These are phyloP conservation scores for Parmelia sp. DNA, from an alignment of 495 filamentous ascomycete species.

Conservation along the genomic window DNA sequence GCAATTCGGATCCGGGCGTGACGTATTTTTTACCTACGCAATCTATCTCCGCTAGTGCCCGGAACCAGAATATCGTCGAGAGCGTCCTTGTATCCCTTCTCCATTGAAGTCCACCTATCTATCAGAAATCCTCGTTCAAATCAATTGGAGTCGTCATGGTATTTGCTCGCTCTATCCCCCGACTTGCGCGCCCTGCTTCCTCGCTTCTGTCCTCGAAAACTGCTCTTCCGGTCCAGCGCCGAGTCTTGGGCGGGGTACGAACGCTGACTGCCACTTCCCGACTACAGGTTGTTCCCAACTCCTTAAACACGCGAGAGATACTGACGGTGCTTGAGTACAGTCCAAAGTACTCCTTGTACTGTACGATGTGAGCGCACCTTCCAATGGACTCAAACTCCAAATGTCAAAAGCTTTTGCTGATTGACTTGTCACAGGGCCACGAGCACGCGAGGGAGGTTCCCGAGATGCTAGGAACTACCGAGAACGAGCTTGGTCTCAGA, in stretches of 20 bases:
- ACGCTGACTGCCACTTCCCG: constrained; percentile 34
- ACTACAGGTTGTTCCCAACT: constrained; percentile 24
- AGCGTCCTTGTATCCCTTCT: background rate
- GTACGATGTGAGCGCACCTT: constrained; percentile 56
- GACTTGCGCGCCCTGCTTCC: constrained; percentile 53
- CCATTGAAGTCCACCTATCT: background rate
- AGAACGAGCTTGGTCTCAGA: constrained; percentile 94
- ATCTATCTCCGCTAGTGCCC: background rate
- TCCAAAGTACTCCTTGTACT: constrained; percentile 69
- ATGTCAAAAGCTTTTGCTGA: background rate
- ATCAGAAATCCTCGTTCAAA: constrained; percentile 32
- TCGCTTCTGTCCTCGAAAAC: constrained; percentile 44
- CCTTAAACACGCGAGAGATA: constrained; percentile 18
- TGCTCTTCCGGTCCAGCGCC: constrained; percentile 26
- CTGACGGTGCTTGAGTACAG: constrained; percentile 56
- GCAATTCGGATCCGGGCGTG: background rate
- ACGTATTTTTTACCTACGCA: too few species aligned
- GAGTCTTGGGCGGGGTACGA: constrained; percentile 36
- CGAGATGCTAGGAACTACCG: constrained; percentile 82
- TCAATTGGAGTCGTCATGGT: constrained; percentile 61
- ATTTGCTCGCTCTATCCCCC: constrained; percentile 57
- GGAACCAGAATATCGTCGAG: background rate
- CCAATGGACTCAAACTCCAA: constrained; percentile 1
- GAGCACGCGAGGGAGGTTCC: constrained; percentile 72
- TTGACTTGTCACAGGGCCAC: constrained; percentile 45